phyloP scores from a whole-genome alignment of 225 moss, liverwort and hornwort genomes.

The Takakia lepidozioides region DNA sequence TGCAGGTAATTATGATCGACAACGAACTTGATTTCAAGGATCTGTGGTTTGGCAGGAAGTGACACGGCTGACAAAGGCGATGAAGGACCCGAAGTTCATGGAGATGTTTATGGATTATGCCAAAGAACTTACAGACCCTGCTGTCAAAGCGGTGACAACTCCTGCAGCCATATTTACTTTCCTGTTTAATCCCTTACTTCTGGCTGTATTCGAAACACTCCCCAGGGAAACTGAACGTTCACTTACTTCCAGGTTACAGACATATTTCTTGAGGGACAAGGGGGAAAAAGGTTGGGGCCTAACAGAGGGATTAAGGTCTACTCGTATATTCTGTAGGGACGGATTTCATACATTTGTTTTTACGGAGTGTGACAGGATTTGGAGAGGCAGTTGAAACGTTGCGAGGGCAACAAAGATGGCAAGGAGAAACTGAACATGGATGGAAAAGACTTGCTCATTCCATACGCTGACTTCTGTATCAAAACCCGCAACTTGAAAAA shows the following conservation, averaged over 20 bases:
- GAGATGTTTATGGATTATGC: conserved; percentile 55
- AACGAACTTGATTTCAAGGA: too few species aligned
- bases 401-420: not conserved
- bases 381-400: conserved; percentile 15
- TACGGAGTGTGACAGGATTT: conserved; percentile 3
- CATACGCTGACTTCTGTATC: conserved; percentile 37
- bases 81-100: conserved; percentile 65
- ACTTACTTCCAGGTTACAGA: too few species aligned
- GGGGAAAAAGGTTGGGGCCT: too few species aligned
- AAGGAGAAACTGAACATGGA: conserved; percentile 4
- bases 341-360: not conserved
- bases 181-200: not conserved
- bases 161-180: not conserved
- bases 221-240: conserved; percentile 1
- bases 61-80: conserved; percentile 32
- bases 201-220: too few species aligned
- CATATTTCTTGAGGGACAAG: too few species aligned
- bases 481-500: conserved; percentile 49
- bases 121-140: conserved; percentile 52
- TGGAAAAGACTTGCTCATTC: conserved; percentile 54
- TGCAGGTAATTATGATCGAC: too few species aligned
- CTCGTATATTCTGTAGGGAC: too few species aligned
- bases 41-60: too few species aligned
- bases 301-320: too few species aligned
- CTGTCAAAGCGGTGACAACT: conserved; percentile 33